phyloP scores from a whole-genome alignment of 2,329 filamentous ascomycete genomes.

The Ophiocordyceps camponoti-leonardi region DNA sequence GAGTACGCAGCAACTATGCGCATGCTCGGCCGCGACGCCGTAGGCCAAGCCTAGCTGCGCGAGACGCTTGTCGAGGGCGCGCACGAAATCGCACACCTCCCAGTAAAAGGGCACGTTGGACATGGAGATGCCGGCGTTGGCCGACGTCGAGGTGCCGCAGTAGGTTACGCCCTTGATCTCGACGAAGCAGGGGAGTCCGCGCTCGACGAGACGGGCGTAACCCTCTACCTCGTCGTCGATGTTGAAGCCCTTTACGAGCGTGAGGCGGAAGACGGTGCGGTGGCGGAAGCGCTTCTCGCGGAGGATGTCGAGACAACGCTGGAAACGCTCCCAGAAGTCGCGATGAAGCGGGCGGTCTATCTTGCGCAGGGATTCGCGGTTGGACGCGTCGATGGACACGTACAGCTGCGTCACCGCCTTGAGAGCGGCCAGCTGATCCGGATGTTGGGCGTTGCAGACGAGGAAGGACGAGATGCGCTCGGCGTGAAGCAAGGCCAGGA shows the following conservation, averaged over 20 bases:
- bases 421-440: conserved; percentile 69
- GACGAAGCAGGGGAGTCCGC: conserved; percentile 76
- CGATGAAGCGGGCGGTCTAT: conserved; percentile 88
- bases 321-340: conserved; percentile 96
- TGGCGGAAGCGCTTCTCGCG: conserved; percentile 69
- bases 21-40: conserved; percentile 87
- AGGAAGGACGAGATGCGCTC: conserved; percentile 87
- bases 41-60: conserved; percentile 57
- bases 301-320: conserved; percentile 76
- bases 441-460: conserved; percentile 94
- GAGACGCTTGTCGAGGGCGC: conserved; percentile 54
- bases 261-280: conserved; percentile 85
- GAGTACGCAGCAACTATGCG: conserved; percentile 83
- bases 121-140: conserved; percentile 83
- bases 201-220: conserved; percentile 77
- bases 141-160: conserved; percentile 77
- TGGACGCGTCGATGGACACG: conserved; percentile 88
- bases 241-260: conserved; percentile 95
- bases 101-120: conserved; percentile 92
- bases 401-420: conserved; percentile 87
- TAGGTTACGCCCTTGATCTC: conserved; percentile 96
- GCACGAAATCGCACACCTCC: conserved; percentile 72
- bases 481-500: conserved; percentile 63
- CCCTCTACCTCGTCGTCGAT: conserved; percentile 83
- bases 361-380: conserved; percentile 68